Conservation (phyloP, 108 stramenopile genomes). For the Nitzschia sp. region DNA sequence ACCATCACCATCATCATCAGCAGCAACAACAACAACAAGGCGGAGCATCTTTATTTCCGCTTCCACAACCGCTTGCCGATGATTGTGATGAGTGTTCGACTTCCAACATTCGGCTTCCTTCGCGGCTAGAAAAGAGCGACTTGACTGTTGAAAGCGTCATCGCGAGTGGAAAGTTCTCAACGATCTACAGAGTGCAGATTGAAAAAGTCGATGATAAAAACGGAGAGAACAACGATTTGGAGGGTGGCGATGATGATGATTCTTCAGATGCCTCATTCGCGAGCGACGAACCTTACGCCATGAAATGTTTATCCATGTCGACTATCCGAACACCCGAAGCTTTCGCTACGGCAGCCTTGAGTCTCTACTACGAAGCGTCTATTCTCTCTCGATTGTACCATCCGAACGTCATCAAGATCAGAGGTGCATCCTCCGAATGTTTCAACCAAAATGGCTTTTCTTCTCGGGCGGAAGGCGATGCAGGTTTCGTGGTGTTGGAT, state of each 20-base stretch:
- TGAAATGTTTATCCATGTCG: background rate
- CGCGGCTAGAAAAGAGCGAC: no score
- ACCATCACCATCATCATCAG: no score
- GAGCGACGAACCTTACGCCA: background rate
- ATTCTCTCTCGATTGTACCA: conserved; percentile 25
- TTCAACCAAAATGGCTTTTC: background rate
- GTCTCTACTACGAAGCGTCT: conserved; percentile 25
- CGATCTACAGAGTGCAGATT: background rate
- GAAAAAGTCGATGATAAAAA: background rate
- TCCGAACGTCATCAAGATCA: conserved; percentile 26
- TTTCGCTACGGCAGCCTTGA: conserved; percentile 5
- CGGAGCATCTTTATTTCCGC: no score
- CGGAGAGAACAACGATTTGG: background rate
- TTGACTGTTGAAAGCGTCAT: background rate
- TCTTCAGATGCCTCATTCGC: background rate
- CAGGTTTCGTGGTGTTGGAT: conserved; percentile 25
- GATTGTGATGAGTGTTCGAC: no score
- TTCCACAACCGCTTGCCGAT: no score
- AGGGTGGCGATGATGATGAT: background rate
- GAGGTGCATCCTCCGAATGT: conserved; percentile 3
- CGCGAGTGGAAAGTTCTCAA: background rate
- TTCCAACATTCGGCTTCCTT: no score
- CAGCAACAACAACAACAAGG: no score
- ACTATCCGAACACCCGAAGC: background rate
- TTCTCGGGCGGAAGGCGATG: background rate